Conservation (phyloP, 768 basidiomycete species). For the Butyriboletus loyo region DNA sequence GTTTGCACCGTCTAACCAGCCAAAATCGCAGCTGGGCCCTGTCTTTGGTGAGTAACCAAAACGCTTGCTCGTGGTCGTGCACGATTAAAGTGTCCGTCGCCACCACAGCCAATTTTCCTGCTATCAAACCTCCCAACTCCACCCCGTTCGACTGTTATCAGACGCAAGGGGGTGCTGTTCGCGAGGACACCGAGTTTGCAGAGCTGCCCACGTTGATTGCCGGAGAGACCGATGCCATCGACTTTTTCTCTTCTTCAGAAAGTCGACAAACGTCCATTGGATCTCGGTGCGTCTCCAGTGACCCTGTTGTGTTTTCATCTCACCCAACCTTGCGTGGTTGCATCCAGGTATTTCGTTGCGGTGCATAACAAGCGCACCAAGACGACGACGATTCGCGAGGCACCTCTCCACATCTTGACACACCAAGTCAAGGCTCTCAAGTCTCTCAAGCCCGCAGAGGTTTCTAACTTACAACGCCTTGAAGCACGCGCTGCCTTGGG, state of each 20-base stretch:
- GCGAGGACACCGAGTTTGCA: constrained; percentile 31
- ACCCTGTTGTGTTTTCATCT: constrained; percentile 1
- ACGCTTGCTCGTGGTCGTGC: constrained; percentile 27
- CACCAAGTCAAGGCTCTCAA: constrained; percentile 86
- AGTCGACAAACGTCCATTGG: constrained; percentile 49
- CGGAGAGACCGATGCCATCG: constrained; percentile 81
- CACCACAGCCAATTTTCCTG: constrained; percentile 60
- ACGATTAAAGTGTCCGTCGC: constrained; percentile 11
- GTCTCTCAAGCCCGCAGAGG: constrained; percentile 48
- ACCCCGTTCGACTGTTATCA: constrained; percentile 64
- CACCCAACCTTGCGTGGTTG: background rate
- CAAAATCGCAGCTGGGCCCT: constrained; percentile 43
- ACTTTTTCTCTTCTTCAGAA: constrained; percentile 70
- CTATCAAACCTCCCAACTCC: constrained; percentile 51
- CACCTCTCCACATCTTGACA: constrained; percentile 65
- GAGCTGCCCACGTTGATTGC: constrained; percentile 49
- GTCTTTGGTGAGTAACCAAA: constrained; percentile 44
- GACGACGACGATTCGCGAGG: constrained; percentile 64
- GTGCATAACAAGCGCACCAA: constrained; percentile 76
- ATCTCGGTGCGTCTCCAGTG: constrained; percentile 56
- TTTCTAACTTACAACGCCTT: constrained; percentile 48
- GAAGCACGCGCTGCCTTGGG: constrained; percentile 78
- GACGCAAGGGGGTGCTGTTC: constrained; percentile 30
- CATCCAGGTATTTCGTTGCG: constrained; percentile 73
- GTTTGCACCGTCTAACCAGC: constrained; percentile 36